These are phyloP conservation scores for Quercus lobata DNA, from an alignment of 331 rosid species.

Conservation along the genomic window DNA sequence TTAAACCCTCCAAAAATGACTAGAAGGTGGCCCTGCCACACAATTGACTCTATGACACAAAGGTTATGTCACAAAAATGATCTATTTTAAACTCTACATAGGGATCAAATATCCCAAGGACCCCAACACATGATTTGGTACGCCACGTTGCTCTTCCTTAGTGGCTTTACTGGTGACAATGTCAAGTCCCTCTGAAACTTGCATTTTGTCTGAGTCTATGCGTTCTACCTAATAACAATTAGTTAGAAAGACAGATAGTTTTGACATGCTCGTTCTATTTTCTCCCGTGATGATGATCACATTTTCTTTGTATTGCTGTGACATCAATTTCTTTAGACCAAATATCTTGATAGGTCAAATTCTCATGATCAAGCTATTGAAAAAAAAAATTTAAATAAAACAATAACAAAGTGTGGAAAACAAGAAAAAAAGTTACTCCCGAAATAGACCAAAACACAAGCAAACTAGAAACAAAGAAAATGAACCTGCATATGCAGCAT, in stretches of 20 bases:
- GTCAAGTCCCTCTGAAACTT: background rate
- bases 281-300: conserved; percentile 14
- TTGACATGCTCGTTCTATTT: conserved; percentile 21
- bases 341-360: too few relatives aligned
- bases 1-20: background rate
- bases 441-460: too few relatives aligned
- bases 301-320: background rate
- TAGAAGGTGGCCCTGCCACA: background rate
- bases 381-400: too few relatives aligned
- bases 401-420: too few relatives aligned
- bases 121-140: conserved; percentile 18
- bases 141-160: background rate
- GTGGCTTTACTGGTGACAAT: background rate
- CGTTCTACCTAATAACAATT: background rate
- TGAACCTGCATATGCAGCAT: too few relatives aligned
- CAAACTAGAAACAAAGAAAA: too few relatives aligned
- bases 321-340: background rate
- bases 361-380: too few relatives aligned
- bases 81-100: background rate
- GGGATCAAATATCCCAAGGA: background rate
- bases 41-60: background rate
- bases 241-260: background rate
- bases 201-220: conserved; percentile 15
- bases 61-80: background rate
- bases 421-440: too few relatives aligned